A percentile compares a stretch with the other conserved stretches of the same genome.
phyloP scores from a whole-genome alignment of 1,284 basidiomycete species.

The Phellopilus nigrolimitatus region DNA sequence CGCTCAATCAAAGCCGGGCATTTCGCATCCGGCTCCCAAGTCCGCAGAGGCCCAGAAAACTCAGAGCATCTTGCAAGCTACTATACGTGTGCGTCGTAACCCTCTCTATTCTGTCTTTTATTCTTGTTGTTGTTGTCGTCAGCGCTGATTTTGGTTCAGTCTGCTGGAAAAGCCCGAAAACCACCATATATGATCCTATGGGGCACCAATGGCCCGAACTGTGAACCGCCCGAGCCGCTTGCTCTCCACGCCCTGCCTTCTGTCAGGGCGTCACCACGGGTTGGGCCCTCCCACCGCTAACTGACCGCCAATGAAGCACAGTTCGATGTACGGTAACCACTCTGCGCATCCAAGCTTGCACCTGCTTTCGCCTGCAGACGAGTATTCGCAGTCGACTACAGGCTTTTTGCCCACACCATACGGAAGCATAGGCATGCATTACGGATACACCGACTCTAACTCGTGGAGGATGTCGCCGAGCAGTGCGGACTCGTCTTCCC shows the following conservation, averaged over 20 bases:
- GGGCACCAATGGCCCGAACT: constrained; percentile 88
- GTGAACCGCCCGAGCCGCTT: constrained; percentile 84
- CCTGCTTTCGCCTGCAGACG: constrained; percentile 60
- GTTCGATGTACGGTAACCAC: constrained; percentile 43
- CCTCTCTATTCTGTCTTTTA: constrained; percentile 17
- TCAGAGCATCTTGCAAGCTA: constrained; percentile 87
- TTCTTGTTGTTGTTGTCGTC: constrained; percentile 6
- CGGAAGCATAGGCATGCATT: constrained; percentile 42
- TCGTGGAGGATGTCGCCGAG: constrained; percentile 57
- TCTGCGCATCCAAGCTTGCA: constrained; percentile 48
- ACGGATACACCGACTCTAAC: constrained; percentile 46
- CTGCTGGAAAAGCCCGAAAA: constrained; percentile 81
- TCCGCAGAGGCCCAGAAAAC: constrained; percentile 21
- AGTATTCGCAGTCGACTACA: constrained; percentile 48
- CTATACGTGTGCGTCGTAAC: constrained; percentile 69
- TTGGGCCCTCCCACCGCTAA: constrained; percentile 77
- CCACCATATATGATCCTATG: constrained; percentile 90
- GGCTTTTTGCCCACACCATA: constrained; percentile 51
- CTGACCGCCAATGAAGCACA: constrained; percentile 54
- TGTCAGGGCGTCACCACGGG: constrained; percentile 53
- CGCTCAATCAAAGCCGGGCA: no score
- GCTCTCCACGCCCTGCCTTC: constrained; percentile 84
- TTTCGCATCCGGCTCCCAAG: constrained; percentile 36
- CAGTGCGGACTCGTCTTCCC: constrained; percentile 44
- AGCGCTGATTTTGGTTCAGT: constrained; percentile 34